Evolutionary conservation across 169 alveolate genomes (phyloP).

Genomic region (Pseudocohnilembus persalinus): DNA sequence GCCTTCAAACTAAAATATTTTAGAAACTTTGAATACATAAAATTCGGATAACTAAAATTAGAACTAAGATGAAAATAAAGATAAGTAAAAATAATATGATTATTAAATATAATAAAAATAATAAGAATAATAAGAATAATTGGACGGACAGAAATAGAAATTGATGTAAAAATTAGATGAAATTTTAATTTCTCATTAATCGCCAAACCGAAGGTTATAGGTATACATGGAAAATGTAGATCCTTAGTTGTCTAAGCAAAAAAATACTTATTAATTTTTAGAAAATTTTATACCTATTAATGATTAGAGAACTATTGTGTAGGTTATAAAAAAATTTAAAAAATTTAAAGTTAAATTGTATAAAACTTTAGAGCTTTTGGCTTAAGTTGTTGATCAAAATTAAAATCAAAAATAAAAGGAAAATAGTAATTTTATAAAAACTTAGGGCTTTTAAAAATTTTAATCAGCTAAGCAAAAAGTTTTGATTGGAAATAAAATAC

Average conservation of each 20-base stretch:
- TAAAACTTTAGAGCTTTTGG: background rate
- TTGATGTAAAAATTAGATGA: background rate
- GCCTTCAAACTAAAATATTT: no score
- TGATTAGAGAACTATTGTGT: background rate
- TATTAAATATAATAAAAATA: no score
- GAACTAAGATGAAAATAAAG: no score
- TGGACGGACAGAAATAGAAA: no score
- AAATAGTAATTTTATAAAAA: no score
- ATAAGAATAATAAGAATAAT: no score
- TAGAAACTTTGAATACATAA: no score
- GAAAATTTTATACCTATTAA: background rate
- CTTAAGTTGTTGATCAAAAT: background rate
- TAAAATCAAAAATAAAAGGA: background rate
- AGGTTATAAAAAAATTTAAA: background rate
- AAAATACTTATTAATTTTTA: background rate
- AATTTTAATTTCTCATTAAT: background rate
- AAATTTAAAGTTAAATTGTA: background rate
- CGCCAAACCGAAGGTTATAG: background rate
- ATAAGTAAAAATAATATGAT: no score
- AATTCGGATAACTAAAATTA: no score
- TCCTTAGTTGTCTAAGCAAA: background rate
- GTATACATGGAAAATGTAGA: background rate
- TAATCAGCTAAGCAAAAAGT: background rate
- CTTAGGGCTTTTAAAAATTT: background rate
- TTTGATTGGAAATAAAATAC: background rate